Base-by-base conservation (phyloP, 345 rosid species). In the Populus ilicifolia region DNA sequence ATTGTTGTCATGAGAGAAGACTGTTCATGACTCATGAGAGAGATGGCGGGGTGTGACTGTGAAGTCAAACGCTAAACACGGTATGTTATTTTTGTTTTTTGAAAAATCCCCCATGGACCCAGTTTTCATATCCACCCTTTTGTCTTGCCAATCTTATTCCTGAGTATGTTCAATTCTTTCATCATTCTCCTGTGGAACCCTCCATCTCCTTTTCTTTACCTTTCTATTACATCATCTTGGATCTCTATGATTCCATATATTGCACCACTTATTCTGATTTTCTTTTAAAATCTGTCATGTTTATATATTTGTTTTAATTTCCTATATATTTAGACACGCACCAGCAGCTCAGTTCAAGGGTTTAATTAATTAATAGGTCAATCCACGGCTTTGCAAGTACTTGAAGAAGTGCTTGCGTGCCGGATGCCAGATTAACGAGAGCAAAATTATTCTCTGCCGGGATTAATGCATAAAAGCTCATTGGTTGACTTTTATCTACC, bases 101-200 rank as follows among this genome's bases (percentile, higher is more conserved):
- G 10, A 78, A 43, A 76, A 59, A 39, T 16, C 74, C 10, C 17
- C 8, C 11, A 8, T 16, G 62, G 68, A 62, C 67, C 56, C 77
- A 73, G 36, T 56, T 71, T 4, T 64, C 56, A 52, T 33, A 33
- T 52, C 59, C 48, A 10, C 52, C 52, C 52, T 46, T 62, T 80
- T 75, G 44, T 27, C 69, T 54, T 50, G 20, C 70, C 77, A 72
- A 54, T 78, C 50, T 81, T 62, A 29, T 59, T 74, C 74, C 80
- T 69, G 66, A 80, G 84, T 82, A 68, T 76, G 88, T 89, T 90
- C 92, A 86, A 85, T 83, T 84, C 84, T 88, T 83, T 83, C 90
- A 90, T 90, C 91, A 90, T 89, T 90, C 88, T 77, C 67, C 83
- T 73, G 87, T 41, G 80, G 94, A 87, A 83, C 84, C 88, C 87